Base-by-base conservation (phyloP, 805 yeast genomes). In the Kuraishia floccosa region DNA sequence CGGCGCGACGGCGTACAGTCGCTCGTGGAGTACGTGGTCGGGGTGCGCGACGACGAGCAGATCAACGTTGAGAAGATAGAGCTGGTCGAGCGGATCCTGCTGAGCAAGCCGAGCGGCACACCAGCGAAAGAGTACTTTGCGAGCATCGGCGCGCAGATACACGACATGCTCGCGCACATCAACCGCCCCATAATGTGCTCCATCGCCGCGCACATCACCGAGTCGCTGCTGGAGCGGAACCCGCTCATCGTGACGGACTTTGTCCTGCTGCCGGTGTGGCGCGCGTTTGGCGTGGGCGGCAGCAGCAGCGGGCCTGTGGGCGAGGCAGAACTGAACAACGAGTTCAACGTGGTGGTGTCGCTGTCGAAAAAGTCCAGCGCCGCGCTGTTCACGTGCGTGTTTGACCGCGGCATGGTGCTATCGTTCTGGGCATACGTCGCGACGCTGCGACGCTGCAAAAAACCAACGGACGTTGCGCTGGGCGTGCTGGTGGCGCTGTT, bases 1-100 rank as follows among this genome's bases (percentile, higher is more conserved):
- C 64, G 93, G 16, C 50, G 65, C 2, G 49, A 52, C 1, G 96
- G 97, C 0, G 72, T 91, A 2, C 53, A 69, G 18, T 65, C 86
- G 2, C 52, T 89, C 30, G 63, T 86, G 18, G 96, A 89, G 50
- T 73, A 82, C 38, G 62, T 82, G 1, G 58, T 81, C 10, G 94
- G 94, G 0, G 58, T 82, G 17, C 60, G 95, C 34, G 93, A 84
- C 25, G 63, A 65, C 32, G 89, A 79, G 34, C 75, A 72, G 9
- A 52, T 85, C 10, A 76, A 75, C 38, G 52, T 75, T n/a, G 73
- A 71, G 20, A 79, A 74, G 39, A 60, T 83, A 29, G 73, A 72
- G 17, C 69, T 76, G 35, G 80, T 83, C 1, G 71, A 81, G n/a
- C 67, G 65, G 25, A 63, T 84, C 2, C 49, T 89, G 11, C 48